Percentiles rank a stretch among this genome's conserved stretches.
phyloP scores from a whole-genome alignment of 306 rosid genomes.

The Leucaena leucocephala region DNA sequence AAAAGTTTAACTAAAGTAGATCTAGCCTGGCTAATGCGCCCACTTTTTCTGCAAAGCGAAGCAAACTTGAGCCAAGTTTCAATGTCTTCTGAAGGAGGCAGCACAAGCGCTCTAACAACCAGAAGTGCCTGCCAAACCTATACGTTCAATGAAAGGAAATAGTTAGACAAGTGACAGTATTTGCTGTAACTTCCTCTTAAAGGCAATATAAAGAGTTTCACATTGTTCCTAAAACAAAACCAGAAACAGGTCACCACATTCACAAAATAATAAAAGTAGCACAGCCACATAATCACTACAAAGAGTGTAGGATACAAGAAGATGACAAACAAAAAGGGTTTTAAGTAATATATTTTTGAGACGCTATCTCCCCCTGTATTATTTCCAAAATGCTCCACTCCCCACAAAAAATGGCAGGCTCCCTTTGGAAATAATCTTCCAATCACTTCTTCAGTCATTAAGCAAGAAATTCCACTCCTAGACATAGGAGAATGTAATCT shows the following conservation, averaged over 20 bases:
- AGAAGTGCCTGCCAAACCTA: conserved; percentile 93
- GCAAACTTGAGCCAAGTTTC: conserved; percentile 98
- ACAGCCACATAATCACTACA: background rate
- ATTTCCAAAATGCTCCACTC: too few species aligned
- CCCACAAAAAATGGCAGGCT: too few species aligned
- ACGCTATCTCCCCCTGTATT: too few species aligned
- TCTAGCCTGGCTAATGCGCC: conserved; percentile 86
- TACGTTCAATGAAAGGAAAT: conserved; percentile 35
- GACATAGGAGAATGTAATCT: too few species aligned
- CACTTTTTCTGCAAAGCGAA: conserved; percentile 82
- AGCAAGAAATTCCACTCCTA: too few species aligned
- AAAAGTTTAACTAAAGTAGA: conserved; percentile 90
- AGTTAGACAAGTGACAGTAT: background rate
- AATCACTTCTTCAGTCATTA: too few species aligned
- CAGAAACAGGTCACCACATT: background rate
- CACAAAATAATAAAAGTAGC: background rate
- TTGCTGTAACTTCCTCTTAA: background rate
- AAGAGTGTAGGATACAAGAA: background rate
- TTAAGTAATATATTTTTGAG: too few species aligned
- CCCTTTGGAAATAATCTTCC: too few species aligned
- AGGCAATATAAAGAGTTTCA: background rate
- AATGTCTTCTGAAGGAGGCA: conserved; percentile 89
- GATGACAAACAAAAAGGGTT: background rate
- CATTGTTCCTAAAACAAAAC: background rate
- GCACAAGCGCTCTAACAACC: conserved; percentile 87